These are phyloP conservation scores for Pulveroboletus sp. DNA, from an alignment of 768 basidiomycete genomes.

Conservation along the genomic window DNA sequence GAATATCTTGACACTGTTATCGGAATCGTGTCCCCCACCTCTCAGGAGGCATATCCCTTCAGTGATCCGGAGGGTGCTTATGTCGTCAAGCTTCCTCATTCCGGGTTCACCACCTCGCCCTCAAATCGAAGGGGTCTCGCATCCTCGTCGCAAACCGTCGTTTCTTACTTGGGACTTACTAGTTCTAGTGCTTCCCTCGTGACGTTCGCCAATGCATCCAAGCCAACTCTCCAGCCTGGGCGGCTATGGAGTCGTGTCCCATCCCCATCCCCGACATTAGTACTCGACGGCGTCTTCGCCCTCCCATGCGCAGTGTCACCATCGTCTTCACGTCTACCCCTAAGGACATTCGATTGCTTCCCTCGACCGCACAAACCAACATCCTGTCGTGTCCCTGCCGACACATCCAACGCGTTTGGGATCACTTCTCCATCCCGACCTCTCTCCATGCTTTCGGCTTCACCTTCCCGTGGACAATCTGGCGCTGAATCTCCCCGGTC, in stretches of 20 bases:
- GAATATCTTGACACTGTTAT: not conserved
- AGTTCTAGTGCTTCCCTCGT: not conserved
- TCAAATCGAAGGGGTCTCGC: not conserved
- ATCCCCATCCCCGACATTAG: constrained; percentile 15
- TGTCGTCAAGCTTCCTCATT: constrained; percentile 15
- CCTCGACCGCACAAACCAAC: constrained; percentile 2
- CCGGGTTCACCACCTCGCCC: not conserved
- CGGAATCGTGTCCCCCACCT: constrained; percentile 1
- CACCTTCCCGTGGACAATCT: not conserved
- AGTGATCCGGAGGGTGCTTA: constrained; percentile 2
- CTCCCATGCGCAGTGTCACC: not conserved
- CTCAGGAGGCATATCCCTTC: constrained; percentile 4
- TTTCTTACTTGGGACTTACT: not conserved
- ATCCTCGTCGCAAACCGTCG: not conserved
- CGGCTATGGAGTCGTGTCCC: not conserved
- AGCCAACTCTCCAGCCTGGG: not conserved
- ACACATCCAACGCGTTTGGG: not conserved
- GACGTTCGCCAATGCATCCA: not conserved
- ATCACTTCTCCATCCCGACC: not conserved
- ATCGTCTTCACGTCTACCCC: not conserved
- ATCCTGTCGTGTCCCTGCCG: not conserved
- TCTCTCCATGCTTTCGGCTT: not conserved
- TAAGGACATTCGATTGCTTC: not conserved
- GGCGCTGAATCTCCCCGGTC: constrained; percentile 16
- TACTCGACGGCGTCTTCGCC: constrained; percentile 21